Conservation (phyloP, 306 rosid genomes). For the Delonix regia region DNA sequence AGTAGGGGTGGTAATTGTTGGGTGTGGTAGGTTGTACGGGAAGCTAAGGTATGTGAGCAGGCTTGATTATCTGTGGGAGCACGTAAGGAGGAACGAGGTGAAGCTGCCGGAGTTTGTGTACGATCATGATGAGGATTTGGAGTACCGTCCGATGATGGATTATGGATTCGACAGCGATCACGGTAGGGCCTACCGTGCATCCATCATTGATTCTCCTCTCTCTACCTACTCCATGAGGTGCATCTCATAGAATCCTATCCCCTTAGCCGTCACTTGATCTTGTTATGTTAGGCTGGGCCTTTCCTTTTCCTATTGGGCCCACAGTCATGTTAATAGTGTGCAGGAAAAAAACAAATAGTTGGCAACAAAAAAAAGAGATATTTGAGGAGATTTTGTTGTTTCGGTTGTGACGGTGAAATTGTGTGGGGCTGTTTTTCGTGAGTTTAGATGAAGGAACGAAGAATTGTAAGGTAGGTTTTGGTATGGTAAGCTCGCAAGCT, state of each 20-base stretch:
- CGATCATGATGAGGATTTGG: slow-evolving; percentile 94
- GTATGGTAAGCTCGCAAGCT: too few species aligned
- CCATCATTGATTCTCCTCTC: slow-evolving; percentile 63
- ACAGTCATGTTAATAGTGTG: slow-evolving; percentile 34
- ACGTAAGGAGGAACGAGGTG: slow-evolving; percentile 71
- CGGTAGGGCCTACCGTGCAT: slow-evolving; percentile 69
- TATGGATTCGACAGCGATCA: slow-evolving; percentile 93
- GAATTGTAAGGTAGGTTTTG: neutral
- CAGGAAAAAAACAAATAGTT: neutral
- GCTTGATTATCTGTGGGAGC: slow-evolving; percentile 82
- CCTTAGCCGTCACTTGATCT: too few species aligned
- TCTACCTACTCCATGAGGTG: slow-evolving; percentile 91
- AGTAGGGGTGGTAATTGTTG: too few species aligned
- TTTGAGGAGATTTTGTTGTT: too few species aligned
- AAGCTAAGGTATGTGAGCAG: slow-evolving; percentile 84
- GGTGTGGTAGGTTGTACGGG: slow-evolving; percentile 72
- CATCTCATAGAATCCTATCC: slow-evolving; percentile 54
- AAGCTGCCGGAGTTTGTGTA: slow-evolving; percentile 79
- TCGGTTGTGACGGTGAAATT: neutral
- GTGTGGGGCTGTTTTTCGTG: neutral
- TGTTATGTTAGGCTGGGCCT: slow-evolving; percentile 27
- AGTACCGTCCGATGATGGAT: slow-evolving; percentile 92
- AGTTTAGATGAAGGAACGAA: neutral
- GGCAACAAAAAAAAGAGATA: too few species aligned
- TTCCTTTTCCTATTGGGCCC: neutral